Base-by-base conservation (phyloP, 805 yeast species). In the Yamadazyma akitaensis region DNA sequence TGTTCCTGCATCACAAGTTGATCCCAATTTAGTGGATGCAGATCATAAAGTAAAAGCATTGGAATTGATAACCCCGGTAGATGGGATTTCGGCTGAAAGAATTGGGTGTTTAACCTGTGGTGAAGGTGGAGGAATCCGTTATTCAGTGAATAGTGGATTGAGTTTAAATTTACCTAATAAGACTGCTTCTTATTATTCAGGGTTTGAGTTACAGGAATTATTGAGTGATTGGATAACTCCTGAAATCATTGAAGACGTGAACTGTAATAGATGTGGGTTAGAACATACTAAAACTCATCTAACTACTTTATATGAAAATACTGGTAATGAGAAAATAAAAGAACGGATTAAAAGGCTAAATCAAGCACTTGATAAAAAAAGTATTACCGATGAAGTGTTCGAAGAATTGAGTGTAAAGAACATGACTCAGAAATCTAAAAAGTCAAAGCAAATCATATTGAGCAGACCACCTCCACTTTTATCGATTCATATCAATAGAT, bases 71-170 rank as follows among this genome's bases (percentile, higher is more conserved):
- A 90, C 97, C 0, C 98, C 98, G 0, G 90, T 92, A 13, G 98
- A 92, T 67, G 98, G 98, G 2, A 69, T 87, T 3, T 78, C 84
- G 24, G 92, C 90, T 7, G 96, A 88, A 58, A 75, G 97, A 57
- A 90, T 92, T 42, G 96, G 96, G 0, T 92, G 98, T 62, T 73
- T 88, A 43, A 73, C 74, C 13, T 92, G 98, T 75, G 96, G 97
- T 48, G 97, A 92, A 58, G 88, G 82, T 64, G 97, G 96, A 45
- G 97, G 97, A 2, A 83, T 91, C 14, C 76, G 97, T 50, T 85
- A 84, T 53, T 84, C 94, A 1, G 87, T 88, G 0, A 76, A 82
- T 44, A 81, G 88, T 56, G 92, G 94, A 0, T 62, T 87, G 42
- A 82, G 87, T 53, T 73, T 87, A 54, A 86, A 84, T 51, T 68